These are phyloP conservation scores for Puccinia horiana DNA, from an alignment of 1,284 basidiomycete genomes.

Conservation along the genomic window DNA sequence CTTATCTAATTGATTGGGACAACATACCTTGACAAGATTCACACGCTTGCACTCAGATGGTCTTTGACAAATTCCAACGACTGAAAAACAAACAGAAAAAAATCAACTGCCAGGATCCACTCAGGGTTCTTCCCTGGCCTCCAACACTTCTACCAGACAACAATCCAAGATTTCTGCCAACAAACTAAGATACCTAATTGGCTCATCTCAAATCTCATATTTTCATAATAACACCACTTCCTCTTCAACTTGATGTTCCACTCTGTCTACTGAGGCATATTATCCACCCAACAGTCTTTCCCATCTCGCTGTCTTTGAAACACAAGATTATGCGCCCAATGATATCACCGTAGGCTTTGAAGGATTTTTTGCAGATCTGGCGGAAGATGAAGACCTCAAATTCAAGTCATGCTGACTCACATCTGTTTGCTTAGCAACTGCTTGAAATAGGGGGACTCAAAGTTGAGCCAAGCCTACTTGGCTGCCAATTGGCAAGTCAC, in stretches of 20 bases:
- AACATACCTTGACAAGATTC: constrained; percentile 73
- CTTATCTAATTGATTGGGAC: constrained; percentile 87
- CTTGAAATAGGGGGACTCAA: too few species aligned
- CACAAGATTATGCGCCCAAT: constrained; percentile 6
- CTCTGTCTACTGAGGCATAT: background rate
- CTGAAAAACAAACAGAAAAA: background rate
- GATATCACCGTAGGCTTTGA: constrained; percentile 26
- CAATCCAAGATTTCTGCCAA: constrained; percentile 69
- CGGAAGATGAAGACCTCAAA: constrained; percentile 39
- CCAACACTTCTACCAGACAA: background rate
- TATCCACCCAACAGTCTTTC: background rate
- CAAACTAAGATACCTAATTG: constrained; percentile 75
- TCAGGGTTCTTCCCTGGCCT: background rate
- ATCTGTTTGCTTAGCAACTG: constrained; percentile 68
- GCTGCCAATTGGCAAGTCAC: too few species aligned
- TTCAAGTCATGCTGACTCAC: constrained; percentile 42
- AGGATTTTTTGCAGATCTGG: constrained; percentile 40
- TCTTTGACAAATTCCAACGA: constrained; percentile 66
- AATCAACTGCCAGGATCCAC: background rate
- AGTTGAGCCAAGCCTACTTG: too few species aligned
- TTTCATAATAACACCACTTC: background rate
- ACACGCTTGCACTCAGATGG: constrained; percentile 77
- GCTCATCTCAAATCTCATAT: background rate
- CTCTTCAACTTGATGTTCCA: background rate
- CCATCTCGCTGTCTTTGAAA: constrained; percentile 43